A percentile compares a stretch with the other conserved stretches of the same genome.
These are phyloP conservation scores for Ogataea sp. DNA, from an alignment of 805 yeast species.

Conservation along the genomic window DNA sequence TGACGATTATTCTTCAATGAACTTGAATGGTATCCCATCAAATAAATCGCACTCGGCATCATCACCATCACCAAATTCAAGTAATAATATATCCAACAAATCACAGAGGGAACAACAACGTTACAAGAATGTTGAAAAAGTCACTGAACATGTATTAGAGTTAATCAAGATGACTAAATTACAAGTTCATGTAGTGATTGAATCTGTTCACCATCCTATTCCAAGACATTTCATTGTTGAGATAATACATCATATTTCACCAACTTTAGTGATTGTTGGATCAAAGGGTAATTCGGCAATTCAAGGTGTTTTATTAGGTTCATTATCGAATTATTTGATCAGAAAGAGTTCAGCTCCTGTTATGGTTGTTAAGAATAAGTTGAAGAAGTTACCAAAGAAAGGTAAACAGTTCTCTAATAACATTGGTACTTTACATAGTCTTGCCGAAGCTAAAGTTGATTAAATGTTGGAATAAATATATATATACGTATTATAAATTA, in stretches of 20 bases:
- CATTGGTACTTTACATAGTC: conserved; percentile 38
- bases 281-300: conserved; percentile 67
- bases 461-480: conserved; percentile 7
- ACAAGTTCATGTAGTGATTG: conserved; percentile 66
- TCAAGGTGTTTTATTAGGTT: conserved; percentile 67
- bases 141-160: conserved; percentile 30
- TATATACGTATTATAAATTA: too few species aligned
- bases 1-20: conserved; percentile 27
- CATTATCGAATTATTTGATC: conserved; percentile 64
- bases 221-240: conserved; percentile 66
- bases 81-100: too few species aligned
- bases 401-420: conserved; percentile 46
- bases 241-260: conserved; percentile 61
- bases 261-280: conserved; percentile 68
- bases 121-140: conserved; percentile 32
- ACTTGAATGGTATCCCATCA: conserved; percentile 27
- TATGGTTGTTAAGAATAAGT: conserved; percentile 69
- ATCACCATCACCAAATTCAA: too few species aligned
- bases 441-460: conserved; percentile 33
- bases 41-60: too few species aligned
- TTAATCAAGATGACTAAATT: conserved; percentile 57
- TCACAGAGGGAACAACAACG: conserved; percentile 29
- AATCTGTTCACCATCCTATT: conserved; percentile 68
- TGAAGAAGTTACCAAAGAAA: conserved; percentile 59
- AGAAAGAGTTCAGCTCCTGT: conserved; percentile 69